These are phyloP conservation scores for Hysterangium stoloniferum DNA, from an alignment of 768 basidiomycete species.

Conservation along the genomic window DNA sequence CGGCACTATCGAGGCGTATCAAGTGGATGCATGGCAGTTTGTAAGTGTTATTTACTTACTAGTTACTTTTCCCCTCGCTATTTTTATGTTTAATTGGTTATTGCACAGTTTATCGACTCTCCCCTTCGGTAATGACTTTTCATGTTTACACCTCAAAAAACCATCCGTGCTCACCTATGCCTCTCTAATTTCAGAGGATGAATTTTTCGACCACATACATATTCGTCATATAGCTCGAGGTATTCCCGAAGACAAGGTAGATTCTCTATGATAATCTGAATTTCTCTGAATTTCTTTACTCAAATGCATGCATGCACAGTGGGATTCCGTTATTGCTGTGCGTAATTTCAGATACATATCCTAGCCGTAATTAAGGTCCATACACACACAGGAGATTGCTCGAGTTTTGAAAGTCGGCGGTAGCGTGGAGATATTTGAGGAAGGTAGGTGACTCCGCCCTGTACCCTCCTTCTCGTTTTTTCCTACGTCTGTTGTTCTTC, in stretches of 20 bases:
- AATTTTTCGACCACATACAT: constrained; percentile 78
- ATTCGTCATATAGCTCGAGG: constrained; percentile 57
- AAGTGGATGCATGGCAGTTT: constrained; percentile 74
- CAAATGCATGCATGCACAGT: constrained; percentile 33
- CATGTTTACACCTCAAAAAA: too few species aligned
- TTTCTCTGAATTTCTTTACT: not conserved
- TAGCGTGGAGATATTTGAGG: constrained; percentile 62
- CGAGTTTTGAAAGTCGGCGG: constrained; percentile 65
- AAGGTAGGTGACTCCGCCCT: constrained; percentile 39
- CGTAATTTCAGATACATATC: constrained; percentile 13
- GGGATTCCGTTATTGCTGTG: constrained; percentile 61
- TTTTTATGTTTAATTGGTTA: too few species aligned
- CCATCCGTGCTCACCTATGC: not conserved
- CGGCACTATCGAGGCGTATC: constrained; percentile 47
- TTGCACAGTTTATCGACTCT: not conserved
- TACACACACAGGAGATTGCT: constrained; percentile 49
- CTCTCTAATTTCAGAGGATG: constrained; percentile 63
- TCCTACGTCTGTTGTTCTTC: not conserved
- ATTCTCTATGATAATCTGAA: constrained; percentile 10
- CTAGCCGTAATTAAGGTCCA: not conserved
- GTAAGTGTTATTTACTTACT: constrained; percentile 38
- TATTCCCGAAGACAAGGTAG: constrained; percentile 60
- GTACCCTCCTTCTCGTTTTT: not conserved
- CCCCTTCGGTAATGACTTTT: not conserved
- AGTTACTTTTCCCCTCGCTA: too few species aligned